Percentiles rank a stretch among this genome's conserved stretches.
phyloP scores from a whole-genome alignment of 1,284 basidiomycete species.

The Nidula niveotomentosa region DNA sequence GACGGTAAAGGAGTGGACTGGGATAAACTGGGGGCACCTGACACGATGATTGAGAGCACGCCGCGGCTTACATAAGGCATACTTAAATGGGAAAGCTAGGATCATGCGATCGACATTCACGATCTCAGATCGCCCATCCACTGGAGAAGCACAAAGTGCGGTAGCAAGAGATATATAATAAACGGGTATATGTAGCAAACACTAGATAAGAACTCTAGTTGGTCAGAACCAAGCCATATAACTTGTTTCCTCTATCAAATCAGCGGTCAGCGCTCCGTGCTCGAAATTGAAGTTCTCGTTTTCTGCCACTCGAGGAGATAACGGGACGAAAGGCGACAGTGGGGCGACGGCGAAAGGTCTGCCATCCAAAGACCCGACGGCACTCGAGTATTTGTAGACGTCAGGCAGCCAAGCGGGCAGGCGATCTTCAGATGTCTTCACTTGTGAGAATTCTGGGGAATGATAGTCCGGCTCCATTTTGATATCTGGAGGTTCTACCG shows the following conservation, averaged over 20 bases:
- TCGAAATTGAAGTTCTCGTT: conserved; percentile 47
- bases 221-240: conserved; percentile 55
- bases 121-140: no score
- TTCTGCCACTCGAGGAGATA: conserved; percentile 38
- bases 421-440: neutral
- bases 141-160: neutral
- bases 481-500: neutral
- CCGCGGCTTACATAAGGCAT: no score
- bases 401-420: conserved; percentile 38
- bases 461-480: neutral
- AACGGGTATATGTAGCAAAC: neutral
- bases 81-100: no score
- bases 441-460: neutral
- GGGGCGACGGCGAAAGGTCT: conserved; percentile 28
- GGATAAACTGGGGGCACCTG: no score
- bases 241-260: conserved; percentile 44
- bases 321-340: conserved; percentile 41
- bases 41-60: no score
- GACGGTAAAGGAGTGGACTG: neutral
- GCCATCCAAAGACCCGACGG: conserved; percentile 36
- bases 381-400: conserved; percentile 40
- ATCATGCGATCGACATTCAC: no score
- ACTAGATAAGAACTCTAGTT: no score
- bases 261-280: conserved; percentile 40
- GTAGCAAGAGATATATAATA: neutral